These are phyloP conservation scores for Fonsecaea monophora DNA, from an alignment of 2,329 filamentous ascomycete species.

Conservation along the genomic window DNA sequence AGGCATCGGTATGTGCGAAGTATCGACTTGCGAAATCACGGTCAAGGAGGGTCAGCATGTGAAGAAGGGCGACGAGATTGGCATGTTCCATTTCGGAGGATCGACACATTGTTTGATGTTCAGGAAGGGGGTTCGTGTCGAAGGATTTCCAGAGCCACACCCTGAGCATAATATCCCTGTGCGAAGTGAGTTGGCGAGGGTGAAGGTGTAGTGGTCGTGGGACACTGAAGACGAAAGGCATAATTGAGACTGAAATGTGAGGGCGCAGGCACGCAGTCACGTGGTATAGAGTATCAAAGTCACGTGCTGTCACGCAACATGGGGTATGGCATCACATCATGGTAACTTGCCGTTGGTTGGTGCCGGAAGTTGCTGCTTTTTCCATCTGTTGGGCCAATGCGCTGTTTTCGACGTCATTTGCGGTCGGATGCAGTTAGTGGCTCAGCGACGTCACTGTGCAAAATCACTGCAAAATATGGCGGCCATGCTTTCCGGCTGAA, in stretches of 20 bases:
- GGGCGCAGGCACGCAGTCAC: too few species aligned
- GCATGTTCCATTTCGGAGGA: slow-evolving; percentile 84
- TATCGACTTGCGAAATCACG: slow-evolving; percentile 74
- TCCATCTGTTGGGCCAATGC: background rate
- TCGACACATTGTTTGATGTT: slow-evolving; percentile 74
- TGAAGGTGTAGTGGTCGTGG: slow-evolving; percentile 40
- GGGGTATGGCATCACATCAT: background rate
- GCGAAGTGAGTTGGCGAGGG: slow-evolving; percentile 48
- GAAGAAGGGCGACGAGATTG: slow-evolving; percentile 72
- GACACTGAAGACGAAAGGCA: background rate
- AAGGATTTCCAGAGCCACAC: slow-evolving; percentile 49
- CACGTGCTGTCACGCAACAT: too few species aligned
- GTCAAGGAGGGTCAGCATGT: slow-evolving; percentile 70
- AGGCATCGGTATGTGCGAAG: slow-evolving; percentile 77
- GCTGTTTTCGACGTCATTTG: slow-evolving; percentile 12
- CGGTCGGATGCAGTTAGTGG: background rate
- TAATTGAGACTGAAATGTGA: too few species aligned
- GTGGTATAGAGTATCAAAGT: too few species aligned
- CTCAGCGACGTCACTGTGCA: background rate
- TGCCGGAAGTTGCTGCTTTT: background rate
- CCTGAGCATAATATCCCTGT: slow-evolving; percentile 52
- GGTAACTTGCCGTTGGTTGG: too few species aligned
- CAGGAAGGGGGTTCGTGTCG: slow-evolving; percentile 52
- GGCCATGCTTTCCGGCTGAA: background rate
- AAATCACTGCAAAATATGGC: too few species aligned